Evolutionary conservation across 805 yeast genomes (phyloP), one percentile per base, ranked within the genome.

Genomic region (Saturnispora serradocipensis): DNA sequence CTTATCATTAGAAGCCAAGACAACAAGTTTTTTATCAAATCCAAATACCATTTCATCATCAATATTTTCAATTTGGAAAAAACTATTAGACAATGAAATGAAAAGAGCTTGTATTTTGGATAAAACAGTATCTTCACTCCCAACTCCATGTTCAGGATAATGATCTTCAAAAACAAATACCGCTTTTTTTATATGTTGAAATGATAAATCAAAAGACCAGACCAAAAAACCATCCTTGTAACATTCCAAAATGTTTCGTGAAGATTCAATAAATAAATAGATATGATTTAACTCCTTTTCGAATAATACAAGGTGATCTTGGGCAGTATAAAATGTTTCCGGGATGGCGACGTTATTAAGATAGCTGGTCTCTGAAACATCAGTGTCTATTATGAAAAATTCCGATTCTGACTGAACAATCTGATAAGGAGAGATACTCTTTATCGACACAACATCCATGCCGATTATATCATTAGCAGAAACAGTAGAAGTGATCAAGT

Each of bases 121-220:
- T 4, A 30, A 7, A 6, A 45, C 8, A 16, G 27, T 18, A 30
- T 6, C 20, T 13, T 30, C 28, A 8, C 18, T 16, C 32, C 30
- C 28, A 43, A 2, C 18, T 20, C 56, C 46, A n/a, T 24, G 22
- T 10, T 10, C 22, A 53, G 67, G 51, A 32, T 53, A 16, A 18
- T 58, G 47, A 53, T 36, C 50, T 7, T 46, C 24, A 49, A 66
- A 69, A 25, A 68, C 54, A 20, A 72, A 56, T 5, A 62, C 52
- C 27, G 67, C 65, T n/a, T 72, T 72, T 5, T 60, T 58, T 3
- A 74, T 65, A 30, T 68, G 57, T 4, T 72, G 62, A 4, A 74
- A 52, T 0, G 77, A 71, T 56, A 71, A 75, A 59, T 77, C 80
- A 53, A 71, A 67, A 2, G 50, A 27, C 82, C 82, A 78, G 9